These are phyloP conservation scores for Syzygium syzygioides DNA, from an alignment of 441 rosid genomes.

Conservation along the genomic window DNA sequence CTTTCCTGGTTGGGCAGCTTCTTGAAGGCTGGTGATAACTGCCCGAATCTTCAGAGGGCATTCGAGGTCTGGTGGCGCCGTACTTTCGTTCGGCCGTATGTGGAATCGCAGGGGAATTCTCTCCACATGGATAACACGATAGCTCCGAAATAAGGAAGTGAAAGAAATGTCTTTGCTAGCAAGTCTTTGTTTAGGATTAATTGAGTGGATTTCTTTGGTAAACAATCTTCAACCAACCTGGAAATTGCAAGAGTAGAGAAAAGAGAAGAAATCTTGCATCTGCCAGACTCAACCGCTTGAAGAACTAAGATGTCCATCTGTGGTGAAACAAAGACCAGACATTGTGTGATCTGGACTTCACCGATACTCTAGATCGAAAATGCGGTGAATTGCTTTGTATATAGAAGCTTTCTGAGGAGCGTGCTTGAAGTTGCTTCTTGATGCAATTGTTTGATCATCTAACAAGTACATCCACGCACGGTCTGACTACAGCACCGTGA, in stretches of 20 bases:
- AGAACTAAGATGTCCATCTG: not conserved
- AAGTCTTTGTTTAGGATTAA: not conserved
- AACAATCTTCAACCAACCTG: not conserved
- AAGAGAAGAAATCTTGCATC: not conserved
- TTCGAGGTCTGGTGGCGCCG: slow-evolving; percentile 99
- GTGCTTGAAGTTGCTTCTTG: not conserved
- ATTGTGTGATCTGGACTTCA: not conserved
- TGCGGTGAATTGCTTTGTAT: not conserved
- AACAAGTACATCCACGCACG: not conserved
- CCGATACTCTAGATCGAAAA: not conserved
- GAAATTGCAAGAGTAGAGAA: not conserved
- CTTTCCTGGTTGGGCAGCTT: slow-evolving; percentile 81
- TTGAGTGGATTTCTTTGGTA: not conserved
- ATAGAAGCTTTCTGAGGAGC: not conserved
- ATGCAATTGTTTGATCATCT: not conserved
- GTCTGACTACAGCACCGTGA: not conserved
- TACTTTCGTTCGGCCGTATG: slow-evolving; percentile 72
- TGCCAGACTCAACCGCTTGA: not conserved
- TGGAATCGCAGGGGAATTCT: slow-evolving; percentile 36
- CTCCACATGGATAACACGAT: slow-evolving; percentile 29
- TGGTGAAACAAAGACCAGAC: not conserved
- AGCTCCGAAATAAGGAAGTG: slow-evolving; percentile 17
- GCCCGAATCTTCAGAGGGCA: slow-evolving; percentile 92
- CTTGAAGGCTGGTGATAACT: slow-evolving; percentile 72
- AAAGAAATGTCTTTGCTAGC: not conserved